Evolutionary conservation across 2,329 filamentous ascomycete genomes (phyloP).

Genomic region (Fonsecaea multimorphosa): DNA sequence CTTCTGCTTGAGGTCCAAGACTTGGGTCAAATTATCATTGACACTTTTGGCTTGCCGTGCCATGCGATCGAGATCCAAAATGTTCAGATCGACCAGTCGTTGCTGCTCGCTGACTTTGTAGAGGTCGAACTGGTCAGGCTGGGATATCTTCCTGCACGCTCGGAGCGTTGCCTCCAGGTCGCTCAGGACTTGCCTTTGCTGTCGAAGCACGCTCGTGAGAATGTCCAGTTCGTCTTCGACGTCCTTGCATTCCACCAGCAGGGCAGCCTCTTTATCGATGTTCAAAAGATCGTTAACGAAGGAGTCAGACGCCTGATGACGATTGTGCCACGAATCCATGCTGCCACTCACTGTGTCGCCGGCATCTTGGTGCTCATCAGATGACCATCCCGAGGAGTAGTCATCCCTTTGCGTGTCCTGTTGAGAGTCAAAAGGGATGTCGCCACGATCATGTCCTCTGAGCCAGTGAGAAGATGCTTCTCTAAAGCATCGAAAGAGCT

Average conservation of each 20-base stretch:
- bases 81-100: conserved; percentile 62
- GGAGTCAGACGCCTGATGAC: conserved; percentile 44
- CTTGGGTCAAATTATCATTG: conserved; percentile 65
- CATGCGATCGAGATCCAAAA: conserved; percentile 68
- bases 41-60: conserved; percentile 66
- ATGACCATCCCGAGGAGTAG: conserved; percentile 5
- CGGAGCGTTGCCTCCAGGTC: conserved; percentile 55
- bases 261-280: conserved; percentile 62
- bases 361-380: conserved; percentile 41
- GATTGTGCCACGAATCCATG: conserved; percentile 19
- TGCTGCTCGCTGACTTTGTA: conserved; percentile 54
- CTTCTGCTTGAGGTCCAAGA: conserved; percentile 72
- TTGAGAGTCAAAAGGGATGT: conserved; percentile 58
- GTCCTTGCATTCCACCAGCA: conserved; percentile 69
- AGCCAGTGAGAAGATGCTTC: conserved; percentile 63
- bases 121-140: conserved; percentile 16
- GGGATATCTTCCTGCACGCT: conserved; percentile 19
- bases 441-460: conserved; percentile 39
- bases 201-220: conserved; percentile 60
- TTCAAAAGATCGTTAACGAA: conserved; percentile 64
- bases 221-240: conserved; percentile 72
- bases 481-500: conserved; percentile 67
- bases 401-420: conserved; percentile 62
- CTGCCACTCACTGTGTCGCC: background rate
- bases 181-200: conserved; percentile 56